These are phyloP conservation scores for Haematococcus sp. DNA, from an alignment of 139 green algal genomes.

Conservation along the genomic window DNA sequence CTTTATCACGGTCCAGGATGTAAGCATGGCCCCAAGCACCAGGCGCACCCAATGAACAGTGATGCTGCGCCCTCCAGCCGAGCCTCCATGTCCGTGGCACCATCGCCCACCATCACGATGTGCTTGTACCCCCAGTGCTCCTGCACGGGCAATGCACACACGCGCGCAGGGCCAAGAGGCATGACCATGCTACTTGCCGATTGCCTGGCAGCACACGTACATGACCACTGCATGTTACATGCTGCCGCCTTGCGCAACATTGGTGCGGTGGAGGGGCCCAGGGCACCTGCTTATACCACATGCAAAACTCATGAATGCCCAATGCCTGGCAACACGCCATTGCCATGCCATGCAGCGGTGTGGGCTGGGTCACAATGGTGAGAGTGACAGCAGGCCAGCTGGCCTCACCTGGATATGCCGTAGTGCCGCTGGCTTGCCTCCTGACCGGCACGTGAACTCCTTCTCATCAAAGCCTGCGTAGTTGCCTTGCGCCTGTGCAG, in stretches of 20 bases:
- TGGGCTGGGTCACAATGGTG: background rate
- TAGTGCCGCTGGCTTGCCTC: conserved; percentile 90
- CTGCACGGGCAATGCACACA: background rate
- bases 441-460: conserved; percentile 88
- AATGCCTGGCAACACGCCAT: too few relatives aligned
- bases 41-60: conserved; percentile 88
- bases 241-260: too few relatives aligned
- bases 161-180: too few relatives aligned
- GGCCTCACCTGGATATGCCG: conserved; percentile 70
- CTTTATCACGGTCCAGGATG: too few relatives aligned
- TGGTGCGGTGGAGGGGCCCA: too few relatives aligned
- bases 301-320: too few relatives aligned
- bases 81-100: conserved; percentile 94
- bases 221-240: too few relatives aligned
- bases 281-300: too few relatives aligned
- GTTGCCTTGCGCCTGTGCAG: conserved; percentile 59
- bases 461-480: conserved; percentile 91
- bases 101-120: conserved; percentile 95
- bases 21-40: too few relatives aligned
- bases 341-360: background rate
- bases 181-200: too few relatives aligned
- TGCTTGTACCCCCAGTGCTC: conserved; percentile 34
- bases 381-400: background rate
- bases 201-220: too few relatives aligned
- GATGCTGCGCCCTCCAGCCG: conserved; percentile 75